phyloP scores from a whole-genome alignment of 306 rosid species.

The Sesbania bispinosa region DNA sequence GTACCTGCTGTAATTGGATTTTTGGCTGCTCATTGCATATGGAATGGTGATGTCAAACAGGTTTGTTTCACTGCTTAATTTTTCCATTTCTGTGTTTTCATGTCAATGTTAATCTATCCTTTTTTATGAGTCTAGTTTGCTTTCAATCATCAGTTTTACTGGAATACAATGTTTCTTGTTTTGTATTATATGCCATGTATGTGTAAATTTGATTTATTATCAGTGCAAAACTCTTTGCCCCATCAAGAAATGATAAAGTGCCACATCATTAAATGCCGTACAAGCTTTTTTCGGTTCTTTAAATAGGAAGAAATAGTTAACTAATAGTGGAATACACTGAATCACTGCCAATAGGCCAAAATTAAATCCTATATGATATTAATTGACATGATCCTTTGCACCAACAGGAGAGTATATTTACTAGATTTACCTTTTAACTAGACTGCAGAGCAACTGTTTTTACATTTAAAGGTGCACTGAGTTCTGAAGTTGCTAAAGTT shows the following conservation, averaged over 20 bases:
- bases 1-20: constrained; percentile 92
- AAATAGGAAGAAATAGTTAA: background rate
- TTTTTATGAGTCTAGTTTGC: background rate
- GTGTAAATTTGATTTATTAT: background rate
- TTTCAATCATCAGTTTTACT: background rate
- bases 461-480: background rate
- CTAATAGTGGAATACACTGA: background rate
- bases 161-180: background rate
- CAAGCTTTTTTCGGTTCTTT: background rate
- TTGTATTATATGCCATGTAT: background rate
- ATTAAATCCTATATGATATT: background rate
- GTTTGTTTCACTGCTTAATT: constrained; percentile 43
- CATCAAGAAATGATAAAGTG: background rate
- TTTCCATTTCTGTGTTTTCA: background rate
- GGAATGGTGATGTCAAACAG: constrained; percentile 95
- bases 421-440: background rate
- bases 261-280: background rate
- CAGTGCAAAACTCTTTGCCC: background rate
- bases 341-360: background rate
- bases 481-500: background rate
- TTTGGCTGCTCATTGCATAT: constrained; percentile 86
- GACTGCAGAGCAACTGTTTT: background rate
- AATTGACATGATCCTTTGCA: background rate
- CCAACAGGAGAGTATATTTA: background rate
- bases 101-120: background rate